Conservation (phyloP, 441 rosid species). For the Gossypium gossypioides region DNA sequence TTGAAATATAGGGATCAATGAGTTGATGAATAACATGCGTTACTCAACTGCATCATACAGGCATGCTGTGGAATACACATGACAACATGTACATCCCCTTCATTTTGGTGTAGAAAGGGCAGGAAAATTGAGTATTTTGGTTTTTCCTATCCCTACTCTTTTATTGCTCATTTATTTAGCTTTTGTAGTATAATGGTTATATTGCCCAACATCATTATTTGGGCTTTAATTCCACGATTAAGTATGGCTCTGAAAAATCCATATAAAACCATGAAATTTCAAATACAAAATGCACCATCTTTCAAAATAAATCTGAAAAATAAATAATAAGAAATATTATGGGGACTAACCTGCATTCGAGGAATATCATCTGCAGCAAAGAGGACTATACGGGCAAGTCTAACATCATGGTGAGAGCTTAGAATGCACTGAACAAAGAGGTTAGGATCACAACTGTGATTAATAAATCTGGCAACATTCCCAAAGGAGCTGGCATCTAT, state of each 20-base stretch:
- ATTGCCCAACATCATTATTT: no score
- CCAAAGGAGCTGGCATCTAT: conserved; percentile 78
- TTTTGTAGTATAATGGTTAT: no score
- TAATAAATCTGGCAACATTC: conserved; percentile 75
- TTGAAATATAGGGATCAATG: no score
- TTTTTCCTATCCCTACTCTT: no score
- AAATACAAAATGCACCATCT: background rate
- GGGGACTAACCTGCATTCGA: conserved; percentile 54
- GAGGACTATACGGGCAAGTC: conserved; percentile 71
- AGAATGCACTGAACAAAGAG: conserved; percentile 75
- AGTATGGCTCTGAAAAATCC: background rate
- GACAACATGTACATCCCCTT: no score
- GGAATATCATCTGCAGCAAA: conserved; percentile 87
- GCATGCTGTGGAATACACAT: no score
- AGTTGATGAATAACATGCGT: no score
- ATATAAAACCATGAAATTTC: background rate
- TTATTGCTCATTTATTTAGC: no score
- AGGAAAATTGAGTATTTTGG: no score
- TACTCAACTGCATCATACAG: no score
- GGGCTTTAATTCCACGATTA: background rate
- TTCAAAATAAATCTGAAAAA: background rate
- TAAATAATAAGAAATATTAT: background rate
- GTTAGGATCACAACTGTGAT: conserved; percentile 89
- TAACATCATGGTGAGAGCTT: conserved; percentile 69
- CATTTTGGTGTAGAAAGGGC: no score